Percentiles rank a stretch among this genome's conserved stretches.
Evolutionary conservation across 805 yeast species (phyloP).

Genomic region (Yamadazyma sp.): DNA sequence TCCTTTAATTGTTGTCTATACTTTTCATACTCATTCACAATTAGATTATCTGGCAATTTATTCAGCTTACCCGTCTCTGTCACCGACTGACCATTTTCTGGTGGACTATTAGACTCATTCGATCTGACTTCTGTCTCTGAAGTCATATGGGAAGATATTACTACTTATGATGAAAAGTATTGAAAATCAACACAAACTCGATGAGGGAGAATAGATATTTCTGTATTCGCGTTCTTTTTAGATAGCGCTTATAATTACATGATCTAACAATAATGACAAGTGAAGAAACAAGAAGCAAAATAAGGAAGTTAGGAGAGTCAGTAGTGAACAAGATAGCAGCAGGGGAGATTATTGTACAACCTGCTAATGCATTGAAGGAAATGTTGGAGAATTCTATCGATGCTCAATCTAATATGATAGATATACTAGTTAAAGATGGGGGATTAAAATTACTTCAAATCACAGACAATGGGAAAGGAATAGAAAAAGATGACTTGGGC

Average conservation of each 20-base stretch:
- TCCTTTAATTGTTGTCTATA: constrained; percentile 9
- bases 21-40: constrained; percentile 6
- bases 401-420: constrained; percentile 72
- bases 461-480: constrained; percentile 87
- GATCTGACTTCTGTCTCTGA: neutral
- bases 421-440: constrained; percentile 84
- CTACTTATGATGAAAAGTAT: no score
- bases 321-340: constrained; percentile 95
- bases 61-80: neutral
- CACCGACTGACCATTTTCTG: neutral
- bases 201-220: no score
- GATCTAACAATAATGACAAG: no score
- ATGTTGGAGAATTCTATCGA: constrained; percentile 90
- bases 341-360: constrained; percentile 92
- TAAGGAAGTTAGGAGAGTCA: constrained; percentile 50
- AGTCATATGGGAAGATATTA: constrained; percentile 1
- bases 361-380: constrained; percentile 92
- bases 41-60: neutral
- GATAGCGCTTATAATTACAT: no score
- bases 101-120: constrained; percentile 5
- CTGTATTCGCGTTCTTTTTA: no score
- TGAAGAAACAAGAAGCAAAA: no score
- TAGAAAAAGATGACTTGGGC: constrained; percentile 64
- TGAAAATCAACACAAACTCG: no score
- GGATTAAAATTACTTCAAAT: constrained; percentile 85